phyloP scores from a whole-genome alignment of 2,329 filamentous ascomycete species.

The Penicillium sp. region DNA sequence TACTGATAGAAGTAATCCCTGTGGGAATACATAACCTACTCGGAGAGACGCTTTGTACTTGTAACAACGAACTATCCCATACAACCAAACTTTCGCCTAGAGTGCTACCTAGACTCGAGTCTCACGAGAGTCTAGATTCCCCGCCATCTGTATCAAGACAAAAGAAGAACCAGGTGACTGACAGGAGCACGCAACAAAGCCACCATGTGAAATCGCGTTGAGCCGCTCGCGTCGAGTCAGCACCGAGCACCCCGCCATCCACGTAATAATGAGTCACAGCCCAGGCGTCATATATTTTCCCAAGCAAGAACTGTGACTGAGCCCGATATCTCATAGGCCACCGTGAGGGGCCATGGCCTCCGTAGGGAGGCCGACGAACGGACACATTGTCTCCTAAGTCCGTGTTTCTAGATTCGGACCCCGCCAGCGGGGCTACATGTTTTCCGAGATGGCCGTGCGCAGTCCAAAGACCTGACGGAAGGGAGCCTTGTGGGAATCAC shows the following conservation, averaged over 20 bases:
- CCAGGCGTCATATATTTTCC: not conserved
- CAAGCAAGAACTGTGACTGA: not conserved
- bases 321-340: not conserved
- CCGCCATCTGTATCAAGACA: not conserved
- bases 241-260: not conserved
- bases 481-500: not conserved
- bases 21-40: not conserved
- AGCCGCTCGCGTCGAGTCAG: slow-evolving; percentile 1
- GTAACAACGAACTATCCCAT: not conserved
- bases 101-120: not conserved
- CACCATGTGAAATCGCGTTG: slow-evolving; percentile 8
- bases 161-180: not conserved
- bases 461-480: not conserved
- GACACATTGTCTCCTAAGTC: slow-evolving; percentile 7
- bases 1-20: not conserved
- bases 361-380: not conserved
- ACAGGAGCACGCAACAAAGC: not conserved
- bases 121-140: not conserved
- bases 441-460: slow-evolving; percentile 1
- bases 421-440: not conserved
- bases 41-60: not conserved
- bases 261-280: slow-evolving; percentile 4
- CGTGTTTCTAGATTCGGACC: slow-evolving; percentile 4
- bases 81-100: not conserved
- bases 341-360: not conserved